Conservation (phyloP, 306 rosid species). For the Pyrus pyrifolia region DNA sequence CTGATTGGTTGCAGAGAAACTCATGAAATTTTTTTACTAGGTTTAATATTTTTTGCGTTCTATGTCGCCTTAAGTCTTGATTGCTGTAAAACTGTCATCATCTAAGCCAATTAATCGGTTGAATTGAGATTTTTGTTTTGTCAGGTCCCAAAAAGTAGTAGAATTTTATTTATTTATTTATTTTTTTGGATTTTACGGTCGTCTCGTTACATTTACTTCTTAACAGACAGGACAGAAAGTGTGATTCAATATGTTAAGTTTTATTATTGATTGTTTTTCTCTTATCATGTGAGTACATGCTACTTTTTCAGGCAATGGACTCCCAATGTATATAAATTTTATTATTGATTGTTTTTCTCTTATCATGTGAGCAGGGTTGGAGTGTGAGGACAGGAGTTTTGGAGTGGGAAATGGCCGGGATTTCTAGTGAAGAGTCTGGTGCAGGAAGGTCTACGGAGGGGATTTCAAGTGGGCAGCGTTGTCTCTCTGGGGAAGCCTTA, state of each 20-base stretch:
- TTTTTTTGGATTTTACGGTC: neutral
- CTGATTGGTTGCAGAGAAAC: constrained; percentile 13
- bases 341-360: constrained; percentile 9
- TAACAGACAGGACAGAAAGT: neutral
- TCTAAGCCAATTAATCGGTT: constrained; percentile 10
- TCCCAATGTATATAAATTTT: neutral
- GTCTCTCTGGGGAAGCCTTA: constrained; percentile 82
- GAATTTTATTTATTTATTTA: too few species aligned
- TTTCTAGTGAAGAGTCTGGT: constrained; percentile 66
- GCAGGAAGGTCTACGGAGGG: constrained; percentile 69
- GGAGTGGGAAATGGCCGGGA: constrained; percentile 76
- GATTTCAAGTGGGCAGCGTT: constrained; percentile 65
- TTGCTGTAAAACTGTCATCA: constrained; percentile 3
- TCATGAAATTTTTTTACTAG: neutral
- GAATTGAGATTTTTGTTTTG: neutral
- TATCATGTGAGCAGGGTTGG: constrained; percentile 30
- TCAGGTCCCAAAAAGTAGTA: neutral
- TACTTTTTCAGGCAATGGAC: constrained; percentile 7
- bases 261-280: too few species aligned
- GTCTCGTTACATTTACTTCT: neutral
- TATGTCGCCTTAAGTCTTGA: constrained; percentile 1
- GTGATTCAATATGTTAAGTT: neutral
- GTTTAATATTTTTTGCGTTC: neutral
- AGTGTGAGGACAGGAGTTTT: constrained; percentile 32
- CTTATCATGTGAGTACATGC: neutral